These are phyloP conservation scores for Termitomyces sp. DNA, from an alignment of 768 basidiomycete species.

Conservation along the genomic window DNA sequence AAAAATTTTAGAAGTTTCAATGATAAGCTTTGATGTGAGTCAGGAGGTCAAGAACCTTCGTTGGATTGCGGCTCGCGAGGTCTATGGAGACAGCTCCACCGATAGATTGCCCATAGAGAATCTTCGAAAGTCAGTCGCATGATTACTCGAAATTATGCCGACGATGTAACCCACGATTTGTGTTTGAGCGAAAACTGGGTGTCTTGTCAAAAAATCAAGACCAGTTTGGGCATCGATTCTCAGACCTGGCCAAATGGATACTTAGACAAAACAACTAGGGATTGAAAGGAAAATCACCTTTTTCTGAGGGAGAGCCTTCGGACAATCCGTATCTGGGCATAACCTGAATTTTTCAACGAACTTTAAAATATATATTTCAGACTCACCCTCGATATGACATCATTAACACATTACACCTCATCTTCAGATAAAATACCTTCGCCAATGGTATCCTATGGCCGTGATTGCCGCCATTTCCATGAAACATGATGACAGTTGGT, in stretches of 20 bases:
- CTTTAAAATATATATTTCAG: background rate
- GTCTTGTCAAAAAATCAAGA: conserved; percentile 65
- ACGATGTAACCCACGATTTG: conserved; percentile 46
- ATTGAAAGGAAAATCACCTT: background rate
- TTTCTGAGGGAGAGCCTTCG: conserved; percentile 39
- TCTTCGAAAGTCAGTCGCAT: conserved; percentile 28
- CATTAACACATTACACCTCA: conserved; percentile 94
- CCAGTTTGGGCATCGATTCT: conserved; percentile 82
- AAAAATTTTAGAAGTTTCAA: background rate
- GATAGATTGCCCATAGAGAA: conserved; percentile 82
- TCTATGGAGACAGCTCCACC: conserved; percentile 93
- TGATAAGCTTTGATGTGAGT: background rate
- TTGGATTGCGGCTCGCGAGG: conserved; percentile 74
- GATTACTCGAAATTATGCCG: background rate
- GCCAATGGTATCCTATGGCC: conserved; percentile 92
- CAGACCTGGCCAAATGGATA: conserved; percentile 46
- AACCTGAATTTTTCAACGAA: background rate
- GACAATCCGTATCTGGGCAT: conserved; percentile 75
- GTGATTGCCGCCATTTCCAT: conserved; percentile 84
- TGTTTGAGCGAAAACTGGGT: conserved; percentile 63
- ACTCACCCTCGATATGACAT: conserved; percentile 87
- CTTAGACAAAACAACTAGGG: background rate
- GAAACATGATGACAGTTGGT: conserved; percentile 91
- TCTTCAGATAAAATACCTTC: conserved; percentile 70
- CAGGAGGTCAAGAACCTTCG: conserved; percentile 39